Evolutionary conservation across 83 land plant species (phyloP).

Genomic region (Picea abies): DNA sequence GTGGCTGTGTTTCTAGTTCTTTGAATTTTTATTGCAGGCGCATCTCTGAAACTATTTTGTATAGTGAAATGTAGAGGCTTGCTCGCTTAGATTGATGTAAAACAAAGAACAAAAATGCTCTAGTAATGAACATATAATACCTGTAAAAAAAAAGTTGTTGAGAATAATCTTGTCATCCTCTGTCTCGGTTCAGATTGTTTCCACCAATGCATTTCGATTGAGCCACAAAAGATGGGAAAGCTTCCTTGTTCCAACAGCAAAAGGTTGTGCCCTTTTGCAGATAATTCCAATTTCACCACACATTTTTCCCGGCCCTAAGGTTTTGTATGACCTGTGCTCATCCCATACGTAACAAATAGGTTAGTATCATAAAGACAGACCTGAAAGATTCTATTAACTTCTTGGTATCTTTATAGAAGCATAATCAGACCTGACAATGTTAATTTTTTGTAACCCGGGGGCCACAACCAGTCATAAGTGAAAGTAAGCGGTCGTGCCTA

Average conservation of each 20-base stretch:
- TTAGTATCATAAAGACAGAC: background rate
- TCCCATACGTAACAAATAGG: constrained; percentile 18
- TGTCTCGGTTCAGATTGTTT: constrained; percentile 45
- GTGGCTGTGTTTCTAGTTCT: background rate
- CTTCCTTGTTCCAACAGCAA: constrained; percentile 50
- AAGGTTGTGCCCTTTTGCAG: constrained; percentile 46
- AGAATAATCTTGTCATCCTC: constrained; percentile 44
- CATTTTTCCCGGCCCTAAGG: constrained; percentile 33
- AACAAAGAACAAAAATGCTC: background rate
- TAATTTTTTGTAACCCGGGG: too few relatives aligned
- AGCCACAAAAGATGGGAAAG: constrained; percentile 59
- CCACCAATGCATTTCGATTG: constrained; percentile 36
- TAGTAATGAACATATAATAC: constrained; percentile 20
- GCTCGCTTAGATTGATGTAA: background rate
- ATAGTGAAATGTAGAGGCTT: background rate
- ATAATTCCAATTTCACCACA: constrained; percentile 64
- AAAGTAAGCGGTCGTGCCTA: too few relatives aligned
- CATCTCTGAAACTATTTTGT: too few relatives aligned
- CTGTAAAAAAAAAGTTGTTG: constrained; percentile 61
- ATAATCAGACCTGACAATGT: too few relatives aligned
- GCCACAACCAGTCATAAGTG: too few relatives aligned
- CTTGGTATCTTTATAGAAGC: too few relatives aligned
- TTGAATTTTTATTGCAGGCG: background rate
- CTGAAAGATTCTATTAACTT: background rate
- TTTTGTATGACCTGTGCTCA: constrained; percentile 32